Percentiles rank a stretch among this genome's conserved stretches.
phyloP scores from a whole-genome alignment of 1,284 basidiomycete genomes.

The Cerrena zonata region DNA sequence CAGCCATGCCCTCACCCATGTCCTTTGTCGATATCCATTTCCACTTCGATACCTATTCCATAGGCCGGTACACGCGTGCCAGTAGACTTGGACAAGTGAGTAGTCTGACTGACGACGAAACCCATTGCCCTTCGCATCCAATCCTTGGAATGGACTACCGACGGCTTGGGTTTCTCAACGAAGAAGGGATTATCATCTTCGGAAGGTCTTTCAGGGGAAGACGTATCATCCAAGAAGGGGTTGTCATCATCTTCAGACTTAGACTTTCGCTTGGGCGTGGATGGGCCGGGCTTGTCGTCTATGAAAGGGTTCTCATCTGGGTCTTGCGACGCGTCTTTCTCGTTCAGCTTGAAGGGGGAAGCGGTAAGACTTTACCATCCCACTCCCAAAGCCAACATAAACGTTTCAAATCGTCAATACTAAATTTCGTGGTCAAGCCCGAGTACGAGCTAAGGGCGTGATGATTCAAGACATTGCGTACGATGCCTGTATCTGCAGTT shows the following conservation, averaged over 20 bases:
- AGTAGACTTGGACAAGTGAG: slow-evolving; percentile 59
- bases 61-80: slow-evolving; percentile 69
- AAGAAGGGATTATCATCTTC: slow-evolving; percentile 74
- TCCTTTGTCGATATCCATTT: slow-evolving; percentile 76
- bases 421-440: slow-evolving; percentile 58
- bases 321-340: slow-evolving; percentile 13
- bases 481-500: slow-evolving; percentile 63
- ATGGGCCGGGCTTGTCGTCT: slow-evolving; percentile 28
- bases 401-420: slow-evolving; percentile 59
- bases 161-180: slow-evolving; percentile 28
- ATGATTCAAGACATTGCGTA: slow-evolving; percentile 74
- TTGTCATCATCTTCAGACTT: slow-evolving; percentile 59
- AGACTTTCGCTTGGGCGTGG: too few relatives aligned
- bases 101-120: slow-evolving; percentile 63
- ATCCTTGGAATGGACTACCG: slow-evolving; percentile 42
- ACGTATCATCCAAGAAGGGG: slow-evolving; percentile 54
- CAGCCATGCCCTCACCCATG: slow-evolving; percentile 73
- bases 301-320: slow-evolving; percentile 72
- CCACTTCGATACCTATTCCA: slow-evolving; percentile 78
- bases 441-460: slow-evolving; percentile 63
- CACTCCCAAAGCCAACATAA: slow-evolving; percentile 88
- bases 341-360: slow-evolving; percentile 9
- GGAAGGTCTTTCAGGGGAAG: slow-evolving; percentile 15
- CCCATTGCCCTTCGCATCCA: slow-evolving; percentile 77
- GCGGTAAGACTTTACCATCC: slow-evolving; percentile 47